Conservation (phyloP, 495 filamentous ascomycete genomes). For the Neurospora sp. region DNA sequence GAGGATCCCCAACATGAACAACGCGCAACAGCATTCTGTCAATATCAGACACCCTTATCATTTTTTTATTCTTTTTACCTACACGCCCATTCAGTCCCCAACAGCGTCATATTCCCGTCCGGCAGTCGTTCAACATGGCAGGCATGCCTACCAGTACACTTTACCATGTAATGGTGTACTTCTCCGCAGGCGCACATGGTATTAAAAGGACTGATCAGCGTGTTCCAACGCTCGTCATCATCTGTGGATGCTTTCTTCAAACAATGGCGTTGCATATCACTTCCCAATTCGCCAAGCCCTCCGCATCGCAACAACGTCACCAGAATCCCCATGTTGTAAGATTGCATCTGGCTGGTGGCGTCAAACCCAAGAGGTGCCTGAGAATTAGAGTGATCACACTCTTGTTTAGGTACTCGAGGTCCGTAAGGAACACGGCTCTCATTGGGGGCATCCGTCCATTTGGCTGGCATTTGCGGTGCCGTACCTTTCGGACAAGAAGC, state of each 20-base stretch:
- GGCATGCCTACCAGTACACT: neutral
- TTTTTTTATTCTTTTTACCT: neutral
- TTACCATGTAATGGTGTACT: neutral
- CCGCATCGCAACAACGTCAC: neutral
- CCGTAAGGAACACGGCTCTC: slow-evolving; percentile 5
- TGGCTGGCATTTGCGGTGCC: neutral
- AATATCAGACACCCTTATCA: neutral
- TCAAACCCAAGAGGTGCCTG: neutral
- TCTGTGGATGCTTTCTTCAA: neutral
- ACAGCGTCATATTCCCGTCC: neutral
- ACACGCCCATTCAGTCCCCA: neutral
- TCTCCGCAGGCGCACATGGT: no score
- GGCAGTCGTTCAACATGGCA: neutral
- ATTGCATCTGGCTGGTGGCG: neutral
- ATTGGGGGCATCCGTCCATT: slow-evolving; percentile 18
- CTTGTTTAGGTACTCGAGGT: neutral
- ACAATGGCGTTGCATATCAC: neutral
- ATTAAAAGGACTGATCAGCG: neutral
- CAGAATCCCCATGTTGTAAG: neutral
- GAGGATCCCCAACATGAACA: neutral
- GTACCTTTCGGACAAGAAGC: neutral
- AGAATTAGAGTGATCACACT: neutral
- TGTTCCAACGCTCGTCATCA: neutral
- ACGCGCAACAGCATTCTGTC: neutral
- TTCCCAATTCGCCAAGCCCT: neutral